Evolutionary conservation across 371 early-diverging fungal genomes (phyloP), one percentile per base, ranked within the genome.

Genomic region (Phascolomyces articulosus): DNA sequence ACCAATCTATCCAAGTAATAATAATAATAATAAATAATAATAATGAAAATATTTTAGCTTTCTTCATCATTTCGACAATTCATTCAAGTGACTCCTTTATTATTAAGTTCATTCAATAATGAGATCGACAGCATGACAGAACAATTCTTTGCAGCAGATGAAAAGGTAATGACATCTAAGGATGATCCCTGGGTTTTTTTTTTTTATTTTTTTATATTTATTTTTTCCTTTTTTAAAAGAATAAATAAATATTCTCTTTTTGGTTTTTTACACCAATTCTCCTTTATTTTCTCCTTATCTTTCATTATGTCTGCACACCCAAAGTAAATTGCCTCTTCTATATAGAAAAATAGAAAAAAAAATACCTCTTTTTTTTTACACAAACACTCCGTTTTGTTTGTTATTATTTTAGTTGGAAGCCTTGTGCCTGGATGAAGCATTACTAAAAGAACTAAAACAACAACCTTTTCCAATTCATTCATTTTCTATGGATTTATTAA

Each of bases 101-200:
- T 24, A 13, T 8, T 65, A 9, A 49, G 27, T 29, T 26, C 29
- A 15, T 24, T 54, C 23, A 31, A 65, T 16, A 41, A 15, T 24
- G 60, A 61, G 40, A 29, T 61, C 34, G 60, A 40, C 51, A 24
- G 40, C 31, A 65, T 58, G 55, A 28, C 47, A 40, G 54, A 51
- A 24, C 54, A 65, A 13, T 54, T 61, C 29, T 61, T 61, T 53
- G 49, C 61, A 61, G n/a, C n/a, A n/a, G 31, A 41, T 60, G 16
- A 27, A 6, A 31, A 49, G 60, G 60, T 60, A 60, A n/a, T n/a
- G n/a, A n/a, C n/a, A n/a, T n/a, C n/a, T 21, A 23, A 11, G 4
- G 38, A 38, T 38, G 15, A 44, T 44, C 16, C 44, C 8, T 1
- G 16, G 44, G 15, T 44, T 13, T 24, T 24, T 54, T 11, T n/a